Base-by-base conservation (phyloP, 2,329 filamentous ascomycete species). In the Monosporascus sp. region DNA sequence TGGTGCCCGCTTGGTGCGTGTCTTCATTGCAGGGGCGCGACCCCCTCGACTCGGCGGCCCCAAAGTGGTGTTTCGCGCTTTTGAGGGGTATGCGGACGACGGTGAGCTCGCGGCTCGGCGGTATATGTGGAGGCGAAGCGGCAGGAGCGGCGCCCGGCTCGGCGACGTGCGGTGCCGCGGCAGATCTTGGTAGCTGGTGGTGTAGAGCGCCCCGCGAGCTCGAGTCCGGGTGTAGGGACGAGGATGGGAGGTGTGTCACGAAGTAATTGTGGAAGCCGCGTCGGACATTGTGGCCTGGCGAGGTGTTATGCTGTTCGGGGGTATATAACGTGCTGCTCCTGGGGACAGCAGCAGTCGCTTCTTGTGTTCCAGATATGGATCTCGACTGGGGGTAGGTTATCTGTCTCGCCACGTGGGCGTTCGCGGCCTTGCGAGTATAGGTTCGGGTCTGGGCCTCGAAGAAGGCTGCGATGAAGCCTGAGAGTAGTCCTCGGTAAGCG, bases 31-130 rank as follows among this genome's bases (percentile, higher is more conserved):
- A 90, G 0, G 86, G 84, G 11, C 94, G 83, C 52, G 87, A 90
- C 22, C 94, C 94, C 48, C 94, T 83, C 35, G 87, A 88, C 43
- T 88, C 81, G 14, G 83, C 83, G 24, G 85, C 89, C 25, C 94
- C 94, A 65, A 95, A 97, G 73, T 99, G 94, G 67, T 99, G 94
- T 68, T 97, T 97, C 31, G 94, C 94, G 62, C 88, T 92, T 63
- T 87, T 88, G 57, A 99, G 76, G 5, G 94, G 94, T 66, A 99
- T 99, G 37, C 94, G 88, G 48, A 97, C 94, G 6, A 97, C 90
- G 0, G 94, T 97, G 60, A 94, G 84, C 63, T 97, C 91, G 62
- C 90, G 82, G 51, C 74, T 79, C 15, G 78, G 70, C 57, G 83
- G 81, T 49, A 85, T 76, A 49, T 82, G 77, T 11, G 83, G 78